A percentile compares a stretch with the other conserved stretches of the same genome.
phyloP scores from a whole-genome alignment of 177 flowering plant species.

The Vitis hybrid region DNA sequence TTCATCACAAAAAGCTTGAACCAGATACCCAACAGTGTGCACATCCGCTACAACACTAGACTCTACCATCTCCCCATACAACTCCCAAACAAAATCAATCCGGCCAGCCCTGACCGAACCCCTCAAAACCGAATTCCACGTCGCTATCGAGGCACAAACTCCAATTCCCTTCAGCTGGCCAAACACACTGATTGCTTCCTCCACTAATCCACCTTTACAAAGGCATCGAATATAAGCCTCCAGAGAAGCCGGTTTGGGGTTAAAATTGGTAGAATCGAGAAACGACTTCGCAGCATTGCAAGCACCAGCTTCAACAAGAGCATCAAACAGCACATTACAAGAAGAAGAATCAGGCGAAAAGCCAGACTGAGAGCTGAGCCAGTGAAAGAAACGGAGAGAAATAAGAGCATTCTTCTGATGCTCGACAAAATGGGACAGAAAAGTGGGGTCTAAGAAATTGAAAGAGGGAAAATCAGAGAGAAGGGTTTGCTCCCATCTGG shows the following conservation, averaged over 20 bases:
- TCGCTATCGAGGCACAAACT: constrained; percentile 25
- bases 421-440: constrained; percentile 36
- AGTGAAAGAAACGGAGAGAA: constrained; percentile 48
- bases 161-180: constrained; percentile 23
- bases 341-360: constrained; percentile 25
- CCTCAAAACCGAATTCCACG: constrained; percentile 54
- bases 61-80: constrained; percentile 58
- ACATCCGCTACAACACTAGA: constrained; percentile 41
- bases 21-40: constrained; percentile 49
- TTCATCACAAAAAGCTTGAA: constrained; percentile 57
- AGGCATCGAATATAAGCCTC: constrained; percentile 46
- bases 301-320: constrained; percentile 52
- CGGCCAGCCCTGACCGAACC: constrained; percentile 39
- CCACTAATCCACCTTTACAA: constrained; percentile 43
- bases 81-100: constrained; percentile 52
- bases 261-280: constrained; percentile 34
- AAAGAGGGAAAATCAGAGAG: constrained; percentile 43
- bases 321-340: constrained; percentile 35
- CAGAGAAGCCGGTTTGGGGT: constrained; percentile 31
- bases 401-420: constrained; percentile 37
- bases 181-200: constrained; percentile 41
- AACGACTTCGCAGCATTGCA: constrained; percentile 39
- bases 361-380: constrained; percentile 38
- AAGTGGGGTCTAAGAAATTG: constrained; percentile 36
- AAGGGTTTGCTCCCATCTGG: constrained; percentile 62